Percentiles rank a stretch among this genome's conserved stretches.
Evolutionary conservation across 2,329 filamentous ascomycete species (phyloP).

Genomic region (Westerdykella aurantiaca): DNA sequence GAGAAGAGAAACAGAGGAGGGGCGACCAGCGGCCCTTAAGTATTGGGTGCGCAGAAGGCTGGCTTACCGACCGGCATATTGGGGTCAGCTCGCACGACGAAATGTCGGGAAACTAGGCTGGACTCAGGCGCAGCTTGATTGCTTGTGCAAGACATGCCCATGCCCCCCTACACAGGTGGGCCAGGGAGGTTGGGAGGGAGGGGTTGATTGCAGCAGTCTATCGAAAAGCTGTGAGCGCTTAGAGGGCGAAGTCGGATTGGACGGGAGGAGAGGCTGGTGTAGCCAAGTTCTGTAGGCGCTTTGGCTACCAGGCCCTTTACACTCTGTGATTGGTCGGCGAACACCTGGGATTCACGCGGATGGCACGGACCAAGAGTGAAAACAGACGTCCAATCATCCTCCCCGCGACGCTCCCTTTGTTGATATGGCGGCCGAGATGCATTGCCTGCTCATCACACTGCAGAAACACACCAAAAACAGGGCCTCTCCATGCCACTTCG

Average conservation of each 20-base stretch:
- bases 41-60: slow-evolving; percentile 22
- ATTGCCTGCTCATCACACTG: slow-evolving; percentile 28
- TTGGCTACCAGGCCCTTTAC: not conserved
- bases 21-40: slow-evolving; percentile 29
- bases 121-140: slow-evolving; percentile 27
- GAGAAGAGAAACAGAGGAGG: slow-evolving; percentile 37
- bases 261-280: slow-evolving; percentile 22
- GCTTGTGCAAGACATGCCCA: slow-evolving; percentile 27
- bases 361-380: slow-evolving; percentile 23
- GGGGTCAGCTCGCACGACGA: slow-evolving; percentile 13
- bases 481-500: slow-evolving; percentile 1
- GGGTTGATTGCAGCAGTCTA: slow-evolving; percentile 29
- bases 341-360: slow-evolving; percentile 21
- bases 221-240: slow-evolving; percentile 34
- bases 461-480: slow-evolving; percentile 17
- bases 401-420: slow-evolving; percentile 13
- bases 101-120: slow-evolving; percentile 21
- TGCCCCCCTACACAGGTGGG: slow-evolving; percentile 19
- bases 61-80: slow-evolving; percentile 25
- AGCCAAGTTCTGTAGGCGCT: slow-evolving; percentile 14
- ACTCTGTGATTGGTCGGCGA: slow-evolving; percentile 14
- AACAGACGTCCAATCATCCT: slow-evolving; percentile 25
- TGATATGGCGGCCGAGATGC: slow-evolving; percentile 25
- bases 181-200: slow-evolving; percentile 16
- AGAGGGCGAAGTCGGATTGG: slow-evolving; percentile 28